phyloP scores from a whole-genome alignment of 2,329 filamentous ascomycete species.

The Pyricularia pennisetigena region DNA sequence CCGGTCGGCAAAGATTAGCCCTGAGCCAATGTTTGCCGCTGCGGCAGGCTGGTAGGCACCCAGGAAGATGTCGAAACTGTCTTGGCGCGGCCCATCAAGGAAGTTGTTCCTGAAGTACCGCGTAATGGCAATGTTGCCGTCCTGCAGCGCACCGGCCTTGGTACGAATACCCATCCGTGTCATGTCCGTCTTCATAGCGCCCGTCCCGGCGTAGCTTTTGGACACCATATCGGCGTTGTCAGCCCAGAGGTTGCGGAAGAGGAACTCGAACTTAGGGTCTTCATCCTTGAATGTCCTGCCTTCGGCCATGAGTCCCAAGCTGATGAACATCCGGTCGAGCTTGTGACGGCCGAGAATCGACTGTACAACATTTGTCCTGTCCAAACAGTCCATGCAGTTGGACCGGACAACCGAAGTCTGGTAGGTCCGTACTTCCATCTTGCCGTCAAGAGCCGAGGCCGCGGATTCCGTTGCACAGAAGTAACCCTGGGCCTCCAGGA shows the following conservation, averaged over 20 bases:
- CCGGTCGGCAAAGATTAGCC: constrained; percentile 73
- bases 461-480: constrained; percentile 78
- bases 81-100: constrained; percentile 83
- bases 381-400: constrained; percentile 98
- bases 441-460: constrained; percentile 59
- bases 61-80: constrained; percentile 90
- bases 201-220: constrained; percentile 86
- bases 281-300: constrained; percentile 69
- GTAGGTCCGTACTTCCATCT: constrained; percentile 67
- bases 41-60: constrained; percentile 72
- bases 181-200: constrained; percentile 95
- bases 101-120: constrained; percentile 95
- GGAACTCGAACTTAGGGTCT: constrained; percentile 71
- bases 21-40: constrained; percentile 43
- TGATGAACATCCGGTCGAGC: constrained; percentile 78
- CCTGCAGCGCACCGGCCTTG: constrained; percentile 72
- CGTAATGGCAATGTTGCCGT: constrained; percentile 78
- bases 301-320: constrained; percentile 66
- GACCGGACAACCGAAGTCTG: constrained; percentile 91
- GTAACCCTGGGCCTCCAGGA: constrained; percentile 72
- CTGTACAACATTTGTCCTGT: constrained; percentile 95
- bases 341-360: constrained; percentile 91
- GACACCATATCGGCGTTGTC: constrained; percentile 97
- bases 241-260: constrained; percentile 97
- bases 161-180: constrained; percentile 90